Evolutionary conservation across 2,329 filamentous ascomycete species (phyloP).

Genomic region (Fusarium temperatum): DNA sequence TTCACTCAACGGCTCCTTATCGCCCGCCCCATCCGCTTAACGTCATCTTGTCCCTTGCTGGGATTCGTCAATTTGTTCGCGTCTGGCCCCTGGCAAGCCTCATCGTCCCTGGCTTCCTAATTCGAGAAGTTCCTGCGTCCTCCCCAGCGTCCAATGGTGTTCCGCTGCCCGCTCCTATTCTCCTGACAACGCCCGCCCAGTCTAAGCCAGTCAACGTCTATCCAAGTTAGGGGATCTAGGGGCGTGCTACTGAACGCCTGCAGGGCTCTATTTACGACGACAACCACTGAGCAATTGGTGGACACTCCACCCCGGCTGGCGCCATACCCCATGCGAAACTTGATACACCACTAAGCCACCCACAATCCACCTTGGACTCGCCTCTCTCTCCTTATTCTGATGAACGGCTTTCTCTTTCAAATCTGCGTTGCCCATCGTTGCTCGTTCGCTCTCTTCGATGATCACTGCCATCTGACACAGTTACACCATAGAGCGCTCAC

Average conservation of each 20-base stretch:
- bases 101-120: slow-evolving; percentile 25
- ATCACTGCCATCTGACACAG: slow-evolving; percentile 53
- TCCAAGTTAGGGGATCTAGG: slow-evolving; percentile 33
- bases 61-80: slow-evolving; percentile 35
- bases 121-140: slow-evolving; percentile 22
- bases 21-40: slow-evolving; percentile 31
- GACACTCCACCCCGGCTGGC: slow-evolving; percentile 31
- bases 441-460: slow-evolving; percentile 56
- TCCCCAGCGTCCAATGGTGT: slow-evolving; percentile 28
- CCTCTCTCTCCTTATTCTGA: slow-evolving; percentile 47
- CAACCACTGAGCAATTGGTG: slow-evolving; percentile 26
- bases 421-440: slow-evolving; percentile 58
- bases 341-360: slow-evolving; percentile 28
- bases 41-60: slow-evolving; percentile 38
- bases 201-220: slow-evolving; percentile 5
- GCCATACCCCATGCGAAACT: slow-evolving; percentile 43
- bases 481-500: slow-evolving; percentile 53
- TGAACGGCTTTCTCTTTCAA: slow-evolving; percentile 59
- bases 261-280: slow-evolving; percentile 37
- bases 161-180: slow-evolving; percentile 23
- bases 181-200: slow-evolving; percentile 24
- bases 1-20: slow-evolving; percentile 35
- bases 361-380: slow-evolving; percentile 33
- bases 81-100: slow-evolving; percentile 25
- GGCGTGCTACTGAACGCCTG: slow-evolving; percentile 32